Evolutionary conservation across 768 basidiomycete genomes (phyloP), one percentile per base, ranked within the genome.

Genomic region (Austroboletus eburneus): DNA sequence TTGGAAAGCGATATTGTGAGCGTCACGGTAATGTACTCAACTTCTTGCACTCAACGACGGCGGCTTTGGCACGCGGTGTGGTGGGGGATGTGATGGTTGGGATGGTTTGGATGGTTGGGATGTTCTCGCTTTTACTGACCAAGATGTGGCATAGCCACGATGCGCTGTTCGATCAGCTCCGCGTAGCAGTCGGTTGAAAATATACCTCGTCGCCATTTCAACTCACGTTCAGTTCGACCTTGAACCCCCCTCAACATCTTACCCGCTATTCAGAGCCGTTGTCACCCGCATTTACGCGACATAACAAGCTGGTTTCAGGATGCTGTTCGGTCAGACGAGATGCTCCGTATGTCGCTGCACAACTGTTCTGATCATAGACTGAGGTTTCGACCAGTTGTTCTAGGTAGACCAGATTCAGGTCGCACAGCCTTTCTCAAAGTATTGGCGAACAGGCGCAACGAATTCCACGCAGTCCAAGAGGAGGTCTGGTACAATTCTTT

Each of bases 401-500:
- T 93, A 21, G 91, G 91, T 20, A 76, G 89, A 23, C 91, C 91
- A 1, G 87, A 86, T 13, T 81, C 88, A 0, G 91, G 92, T 2
- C 93, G 91, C 62, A 82, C 78, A 22, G 91, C 92, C 0, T 73
- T 96, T 41, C 77, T 96, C 44, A 91, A 91, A 64, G 76, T 77
- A 0, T 76, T 95, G 40, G 76, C 91, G 16, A 92, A 93, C 59
- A 80, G 83, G 52, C 78, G 82, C 1, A 69, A 71, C 3, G 85
- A 85, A 49, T 94, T 76, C 56, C 73, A 87, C 46, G 59, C 69
- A 2, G 77, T 94, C 17, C 65, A 79, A 27, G 91, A 91, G 21
- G 72, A 83, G 1, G 77, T 92, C 3, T 69, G 72, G 39, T 96
- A 94, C 58, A 87, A 88, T 58, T 82, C 87, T 2, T 74, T 94